Evolutionary conservation across 805 yeast genomes (phyloP), one percentile per base, ranked within the genome.

Genomic region (Deakozyma indianensis): DNA sequence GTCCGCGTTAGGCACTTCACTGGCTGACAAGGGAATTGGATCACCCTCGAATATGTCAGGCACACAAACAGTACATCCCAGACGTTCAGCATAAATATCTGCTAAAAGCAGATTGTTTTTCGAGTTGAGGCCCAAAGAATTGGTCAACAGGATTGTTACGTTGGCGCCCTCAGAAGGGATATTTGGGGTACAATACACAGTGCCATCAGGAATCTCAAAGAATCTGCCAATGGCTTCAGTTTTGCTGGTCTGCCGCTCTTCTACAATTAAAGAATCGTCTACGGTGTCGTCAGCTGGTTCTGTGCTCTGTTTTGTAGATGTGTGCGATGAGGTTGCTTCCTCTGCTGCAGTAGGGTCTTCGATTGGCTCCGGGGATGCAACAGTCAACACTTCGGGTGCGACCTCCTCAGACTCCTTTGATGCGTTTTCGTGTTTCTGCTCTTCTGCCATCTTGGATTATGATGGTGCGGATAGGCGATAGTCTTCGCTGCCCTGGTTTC

Each of bases 21-120:
- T 32, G 18, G 38, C 54, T 1, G 53, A 44, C 3, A 48, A 46
- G n/a, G 50, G 35, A 29, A 59, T 58, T 2, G 63, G 61, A 35
- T 59, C 61, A 18, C 42, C 43, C 16, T 52, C 58, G 44, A 61
- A 60, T 22, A 61, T 45, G 46, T 60, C 62, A 1, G 64, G 61
- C 41, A 55, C 55, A 16, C 59, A 56, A 4, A 59, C 61, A 23
- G 61, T 55, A 35, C 52, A 56, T 9, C 53, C 51, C 29, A 53
- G 45, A n/a, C 46, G 16, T 18, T 46, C 45, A 4, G 62, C 54
- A 43, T 54, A 56, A n/a, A 45, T 35, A 47, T 60, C 64, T 4
- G 64, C 64, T 41, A 57, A 44, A 16, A 48, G 47, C 43, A 53
- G 50, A 43, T 60, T 60, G 50, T 56, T 59, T 4, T 27, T 23